phyloP scores from a whole-genome alignment of 805 yeast species.

The Pichia kluyveri region DNA sequence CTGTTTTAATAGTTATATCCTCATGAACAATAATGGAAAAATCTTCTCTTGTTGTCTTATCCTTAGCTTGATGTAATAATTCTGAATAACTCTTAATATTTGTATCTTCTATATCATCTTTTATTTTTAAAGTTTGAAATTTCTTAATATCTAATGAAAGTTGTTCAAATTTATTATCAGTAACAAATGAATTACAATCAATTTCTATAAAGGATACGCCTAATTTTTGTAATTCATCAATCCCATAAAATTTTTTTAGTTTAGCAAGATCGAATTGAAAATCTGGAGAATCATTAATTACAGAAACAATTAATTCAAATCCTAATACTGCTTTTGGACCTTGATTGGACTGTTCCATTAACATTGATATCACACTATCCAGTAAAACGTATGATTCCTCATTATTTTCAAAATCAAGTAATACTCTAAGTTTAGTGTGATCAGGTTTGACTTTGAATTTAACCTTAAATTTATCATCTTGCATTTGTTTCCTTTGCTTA shows the following conservation, averaged over 20 bases:
- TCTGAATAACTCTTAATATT: constrained; percentile 19
- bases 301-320: constrained; percentile 41
- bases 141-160: constrained; percentile 26
- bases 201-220: constrained; percentile 33
- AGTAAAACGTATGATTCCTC: constrained; percentile 56
- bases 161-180: constrained; percentile 22
- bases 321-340: constrained; percentile 60
- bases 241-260: constrained; percentile 12
- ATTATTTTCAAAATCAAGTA: constrained; percentile 62
- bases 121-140: constrained; percentile 12
- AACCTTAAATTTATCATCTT: constrained; percentile 62
- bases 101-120: not conserved
- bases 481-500: constrained; percentile 76
- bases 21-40: constrained; percentile 38
- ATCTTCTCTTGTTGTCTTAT: constrained; percentile 62
- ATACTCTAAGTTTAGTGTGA: constrained; percentile 32
- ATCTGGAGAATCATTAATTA: constrained; percentile 2
- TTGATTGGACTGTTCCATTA: constrained; percentile 51
- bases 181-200: constrained; percentile 32
- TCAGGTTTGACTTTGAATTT: constrained; percentile 37
- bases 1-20: constrained; percentile 38
- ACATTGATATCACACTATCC: constrained; percentile 53
- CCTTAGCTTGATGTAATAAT: constrained; percentile 32
- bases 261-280: not conserved
- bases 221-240: constrained; percentile 15